A percentile compares a stretch with the other conserved stretches of the same genome.
Evolutionary conservation across 495 filamentous ascomycete genomes (phyloP).

Genomic region (Glutinoglossum americanum): DNA sequence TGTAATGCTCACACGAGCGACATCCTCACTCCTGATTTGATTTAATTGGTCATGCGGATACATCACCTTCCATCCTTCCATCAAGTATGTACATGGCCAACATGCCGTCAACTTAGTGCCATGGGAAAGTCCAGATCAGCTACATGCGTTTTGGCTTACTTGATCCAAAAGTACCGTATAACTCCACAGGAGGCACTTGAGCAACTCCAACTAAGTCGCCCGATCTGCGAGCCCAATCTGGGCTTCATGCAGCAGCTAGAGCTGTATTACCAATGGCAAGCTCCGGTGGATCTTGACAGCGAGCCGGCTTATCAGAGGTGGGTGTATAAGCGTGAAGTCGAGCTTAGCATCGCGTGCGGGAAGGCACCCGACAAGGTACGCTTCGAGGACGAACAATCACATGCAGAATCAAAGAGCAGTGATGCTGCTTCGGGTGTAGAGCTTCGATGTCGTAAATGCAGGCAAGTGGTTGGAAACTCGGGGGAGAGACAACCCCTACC

Average conservation of each 20-base stretch:
- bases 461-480: constrained; percentile 13
- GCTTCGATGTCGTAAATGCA: constrained; percentile 30
- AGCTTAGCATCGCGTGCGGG: constrained; percentile 45
- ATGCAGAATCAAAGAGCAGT: constrained; percentile 2
- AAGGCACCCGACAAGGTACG: constrained; percentile 53
- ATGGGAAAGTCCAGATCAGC: constrained; percentile 93
- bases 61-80: not conserved
- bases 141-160: constrained; percentile 62
- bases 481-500: not conserved
- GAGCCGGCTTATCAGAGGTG: constrained; percentile 69
- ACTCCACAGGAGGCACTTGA: constrained; percentile 37
- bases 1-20: no score
- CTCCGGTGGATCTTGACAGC: constrained; percentile 43
- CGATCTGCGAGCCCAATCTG: constrained; percentile 62
- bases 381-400: constrained; percentile 57
- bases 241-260: constrained; percentile 77
- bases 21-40: not conserved
- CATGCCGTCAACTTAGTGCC: constrained; percentile 34
- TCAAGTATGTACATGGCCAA: not conserved
- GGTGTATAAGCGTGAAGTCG: constrained; percentile 61
- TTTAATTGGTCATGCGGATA: not conserved
- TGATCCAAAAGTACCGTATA: constrained; percentile 42
- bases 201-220: constrained; percentile 39
- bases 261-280: constrained; percentile 65
- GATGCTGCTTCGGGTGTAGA: constrained; percentile 16